These are phyloP conservation scores for Wickerhamiella kurtzmanii DNA, from an alignment of 805 yeast species.

Conservation along the genomic window DNA sequence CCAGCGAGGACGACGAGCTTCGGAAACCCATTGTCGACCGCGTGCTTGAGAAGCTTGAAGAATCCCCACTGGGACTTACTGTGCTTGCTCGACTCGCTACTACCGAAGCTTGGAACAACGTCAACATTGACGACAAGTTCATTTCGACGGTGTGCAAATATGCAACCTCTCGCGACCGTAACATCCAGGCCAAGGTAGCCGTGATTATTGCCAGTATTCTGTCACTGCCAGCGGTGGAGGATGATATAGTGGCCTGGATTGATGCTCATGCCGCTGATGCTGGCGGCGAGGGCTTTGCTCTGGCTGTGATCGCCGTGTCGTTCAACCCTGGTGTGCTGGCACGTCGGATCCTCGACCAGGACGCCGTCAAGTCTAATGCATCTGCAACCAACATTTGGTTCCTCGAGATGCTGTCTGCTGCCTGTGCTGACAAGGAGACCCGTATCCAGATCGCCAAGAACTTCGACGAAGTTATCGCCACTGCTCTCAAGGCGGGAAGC, in stretches of 20 bases:
- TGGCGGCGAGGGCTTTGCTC: constrained; percentile 18
- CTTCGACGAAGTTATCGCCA: constrained; percentile 15
- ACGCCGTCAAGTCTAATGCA: constrained; percentile 10
- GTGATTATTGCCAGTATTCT: constrained; percentile 5
- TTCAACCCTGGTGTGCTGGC: constrained; percentile 19
- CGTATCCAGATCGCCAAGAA: constrained; percentile 20
- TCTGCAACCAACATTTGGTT: constrained; percentile 18
- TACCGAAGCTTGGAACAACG: neutral
- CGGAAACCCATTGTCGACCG: constrained; percentile 8
- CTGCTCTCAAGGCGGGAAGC: constrained; percentile 15
- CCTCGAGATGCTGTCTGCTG: constrained; percentile 39
- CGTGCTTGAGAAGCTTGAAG: neutral
- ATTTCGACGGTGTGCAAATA: constrained; percentile 6
- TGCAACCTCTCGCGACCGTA: neutral
- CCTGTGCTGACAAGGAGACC: constrained; percentile 23
- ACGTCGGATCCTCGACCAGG: constrained; percentile 18
- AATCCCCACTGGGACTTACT: constrained; percentile 3
- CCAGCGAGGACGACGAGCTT: constrained; percentile 9
- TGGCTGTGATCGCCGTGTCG: constrained; percentile 20
- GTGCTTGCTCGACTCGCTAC: constrained; percentile 7
- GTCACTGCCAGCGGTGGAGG: constrained; percentile 2
- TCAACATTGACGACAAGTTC: neutral
- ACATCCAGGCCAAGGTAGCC: constrained; percentile 3
- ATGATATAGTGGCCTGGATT: constrained; percentile 1
- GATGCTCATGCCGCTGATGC: neutral